These are phyloP conservation scores for Cladophialophora exuberans DNA, from an alignment of 2,329 filamentous ascomycete genomes.

Conservation along the genomic window DNA sequence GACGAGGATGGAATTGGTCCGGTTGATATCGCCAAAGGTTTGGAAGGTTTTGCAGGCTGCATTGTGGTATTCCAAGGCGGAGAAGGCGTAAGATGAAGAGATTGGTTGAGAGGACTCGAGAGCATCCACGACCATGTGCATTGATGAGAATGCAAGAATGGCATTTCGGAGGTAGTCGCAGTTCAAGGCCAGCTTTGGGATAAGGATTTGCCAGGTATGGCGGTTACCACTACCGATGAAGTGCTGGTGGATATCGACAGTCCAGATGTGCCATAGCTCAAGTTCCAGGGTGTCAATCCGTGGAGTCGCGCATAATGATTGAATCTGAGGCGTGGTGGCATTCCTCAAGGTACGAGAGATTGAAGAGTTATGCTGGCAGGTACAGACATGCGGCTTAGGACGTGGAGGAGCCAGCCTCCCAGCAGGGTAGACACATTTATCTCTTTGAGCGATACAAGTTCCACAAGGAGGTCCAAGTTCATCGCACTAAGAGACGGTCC, in stretches of 20 bases:
- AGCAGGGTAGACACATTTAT: not conserved
- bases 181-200: not conserved
- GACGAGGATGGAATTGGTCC: not conserved
- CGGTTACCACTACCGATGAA: not conserved
- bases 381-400: not conserved
- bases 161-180: not conserved
- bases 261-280: slow-evolving; percentile 1
- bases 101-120: not conserved
- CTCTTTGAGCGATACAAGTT: not conserved
- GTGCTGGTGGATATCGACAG: not conserved
- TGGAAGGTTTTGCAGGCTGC: not conserved
- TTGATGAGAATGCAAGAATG: not conserved
- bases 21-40: not conserved
- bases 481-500: not conserved
- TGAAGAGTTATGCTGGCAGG: not conserved
- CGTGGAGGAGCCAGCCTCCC: slow-evolving; percentile 1
- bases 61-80: slow-evolving; percentile 4
- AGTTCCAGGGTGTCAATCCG: not conserved
- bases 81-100: not conserved
- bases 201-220: not conserved
- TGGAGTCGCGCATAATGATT: not conserved
- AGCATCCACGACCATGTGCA: not conserved
- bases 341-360: not conserved
- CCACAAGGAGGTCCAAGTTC: not conserved
- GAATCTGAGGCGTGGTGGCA: not conserved